Evolutionary conservation across 2,329 filamentous ascomycete species (phyloP).

Genomic region (Pseudocercospora vitis): DNA sequence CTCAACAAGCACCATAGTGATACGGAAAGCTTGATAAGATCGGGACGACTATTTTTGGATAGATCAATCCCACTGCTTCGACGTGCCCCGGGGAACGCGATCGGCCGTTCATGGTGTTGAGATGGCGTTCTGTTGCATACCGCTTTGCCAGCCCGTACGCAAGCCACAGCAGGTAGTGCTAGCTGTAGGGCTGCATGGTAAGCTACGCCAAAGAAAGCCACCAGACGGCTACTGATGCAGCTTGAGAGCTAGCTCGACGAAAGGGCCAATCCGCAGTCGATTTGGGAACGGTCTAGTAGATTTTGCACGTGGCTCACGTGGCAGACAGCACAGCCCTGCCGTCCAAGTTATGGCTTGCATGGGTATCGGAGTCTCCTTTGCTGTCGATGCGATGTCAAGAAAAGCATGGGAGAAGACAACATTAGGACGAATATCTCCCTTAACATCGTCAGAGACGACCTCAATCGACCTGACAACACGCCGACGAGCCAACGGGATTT

Average conservation of each 20-base stretch:
- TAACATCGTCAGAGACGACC: too few relatives aligned
- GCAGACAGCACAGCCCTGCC: neutral
- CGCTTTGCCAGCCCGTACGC: neutral
- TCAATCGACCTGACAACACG: too few relatives aligned
- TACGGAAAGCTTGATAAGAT: too few relatives aligned
- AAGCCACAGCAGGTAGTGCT: neutral
- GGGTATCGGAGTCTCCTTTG: neutral
- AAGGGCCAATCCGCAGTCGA: neutral
- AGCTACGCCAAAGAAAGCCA: slow-evolving; percentile 5
- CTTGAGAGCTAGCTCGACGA: neutral
- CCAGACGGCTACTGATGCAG: neutral
- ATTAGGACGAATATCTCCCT: too few relatives aligned
- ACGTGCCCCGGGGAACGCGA: neutral
- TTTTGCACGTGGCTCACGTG: neutral
- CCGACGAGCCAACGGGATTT: too few relatives aligned
- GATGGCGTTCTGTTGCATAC: neutral
- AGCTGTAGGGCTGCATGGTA: neutral
- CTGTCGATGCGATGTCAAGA: neutral
- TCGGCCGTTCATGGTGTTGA: neutral
- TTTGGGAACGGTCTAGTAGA: neutral
- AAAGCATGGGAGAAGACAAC: too few relatives aligned
- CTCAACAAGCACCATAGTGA: too few relatives aligned
- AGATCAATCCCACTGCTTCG: neutral
- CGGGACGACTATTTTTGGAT: too few relatives aligned
- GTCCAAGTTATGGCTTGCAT: neutral